These are phyloP conservation scores for Stachybotrys echinatus DNA, from an alignment of 2,329 filamentous ascomycete genomes.

Conservation along the genomic window DNA sequence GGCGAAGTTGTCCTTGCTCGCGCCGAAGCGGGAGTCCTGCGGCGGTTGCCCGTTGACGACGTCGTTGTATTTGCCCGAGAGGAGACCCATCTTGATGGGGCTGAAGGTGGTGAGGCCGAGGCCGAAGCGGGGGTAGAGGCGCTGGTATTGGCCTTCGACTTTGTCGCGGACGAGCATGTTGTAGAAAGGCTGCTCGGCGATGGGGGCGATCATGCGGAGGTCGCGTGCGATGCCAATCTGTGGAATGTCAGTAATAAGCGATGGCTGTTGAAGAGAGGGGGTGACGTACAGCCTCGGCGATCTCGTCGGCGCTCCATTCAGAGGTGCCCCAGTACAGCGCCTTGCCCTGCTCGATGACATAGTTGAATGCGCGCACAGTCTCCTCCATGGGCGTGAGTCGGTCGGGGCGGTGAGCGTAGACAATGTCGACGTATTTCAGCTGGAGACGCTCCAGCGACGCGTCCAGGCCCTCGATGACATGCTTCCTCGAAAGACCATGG, in stretches of 20 bases:
- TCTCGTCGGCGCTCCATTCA: slow-evolving; percentile 62
- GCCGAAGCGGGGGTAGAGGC: slow-evolving; percentile 54
- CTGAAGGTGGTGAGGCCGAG: slow-evolving; percentile 60
- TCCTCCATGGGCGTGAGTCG: slow-evolving; percentile 65
- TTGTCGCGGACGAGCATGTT: slow-evolving; percentile 57
- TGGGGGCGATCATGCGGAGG: slow-evolving; percentile 55
- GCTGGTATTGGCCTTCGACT: slow-evolving; percentile 58
- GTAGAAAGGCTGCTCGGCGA: slow-evolving; percentile 64
- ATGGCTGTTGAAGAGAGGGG: too few relatives aligned
- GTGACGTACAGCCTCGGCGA: slow-evolving; percentile 55
- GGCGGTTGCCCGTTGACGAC: slow-evolving; percentile 56
- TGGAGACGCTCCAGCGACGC: slow-evolving; percentile 51
- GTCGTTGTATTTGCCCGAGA: slow-evolving; percentile 64
- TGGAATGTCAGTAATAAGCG: too few relatives aligned
- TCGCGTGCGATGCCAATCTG: too few relatives aligned
- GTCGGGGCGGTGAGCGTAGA: slow-evolving; percentile 66
- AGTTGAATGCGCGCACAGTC: slow-evolving; percentile 65
- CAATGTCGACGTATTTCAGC: slow-evolving; percentile 59
- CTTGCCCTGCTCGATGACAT: slow-evolving; percentile 62
- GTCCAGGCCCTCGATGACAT: slow-evolving; percentile 62
- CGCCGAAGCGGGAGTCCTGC: slow-evolving; percentile 51
- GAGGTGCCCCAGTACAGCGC: slow-evolving; percentile 68
- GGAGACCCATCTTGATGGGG: slow-evolving; percentile 51
- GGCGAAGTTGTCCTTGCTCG: slow-evolving; percentile 51
- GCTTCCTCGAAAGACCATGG: slow-evolving; percentile 62